Base-by-base conservation (phyloP, 176 grass and related monocot genomes). In the Saccharum spontaneum region DNA sequence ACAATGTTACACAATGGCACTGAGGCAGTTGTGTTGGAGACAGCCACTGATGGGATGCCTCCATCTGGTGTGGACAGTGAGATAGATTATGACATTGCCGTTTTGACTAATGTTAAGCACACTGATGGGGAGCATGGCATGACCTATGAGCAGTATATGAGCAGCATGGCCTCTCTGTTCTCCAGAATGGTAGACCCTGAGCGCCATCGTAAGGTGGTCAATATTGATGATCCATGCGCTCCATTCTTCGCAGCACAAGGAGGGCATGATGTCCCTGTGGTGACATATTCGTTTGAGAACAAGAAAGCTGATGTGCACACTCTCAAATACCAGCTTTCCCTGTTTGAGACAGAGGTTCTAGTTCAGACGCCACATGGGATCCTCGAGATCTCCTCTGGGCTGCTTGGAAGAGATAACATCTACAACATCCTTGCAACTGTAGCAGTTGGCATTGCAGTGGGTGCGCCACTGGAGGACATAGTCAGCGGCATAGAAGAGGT, bases 401-500 rank as follows among this genome's bases (percentile, higher is more conserved):
- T 98, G 28, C 96, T 98, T 77, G 93, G 96, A 65, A 93, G 77
- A 54, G 85, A 94, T 24, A 98, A 95, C 76, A 88, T 98, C 52
- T 98, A 95, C 83, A 95, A 77, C n/a, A 94, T 98, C 85, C 93
- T 98, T 84, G 96, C 93, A 30, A 89, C 96, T 83, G 93, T 98
- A 12, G 93, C 96, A 83, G 96, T 98, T 81, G 96, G 96, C 54
- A 81, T 98, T 87, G 91, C 93, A 77, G 96, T 95, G 31, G 93
- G 87, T 46, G 93, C 88, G 15, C 89, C 91, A 24, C 66, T 98
- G 91, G 96, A 95, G 79, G 89, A 95, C 75, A 98, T 98, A 77
- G 96, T 98, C 13, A 98, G 79, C 81, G 93, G 96, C 54, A 90
- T 98, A 24, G 96, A 98, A 85, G 96, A 98, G 86, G 96, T 98